A percentile compares a stretch with the other conserved stretches of the same genome.
Evolutionary conservation across 78 protist genomes (phyloP).

Genomic region (Speleostelium caveatum): DNA sequence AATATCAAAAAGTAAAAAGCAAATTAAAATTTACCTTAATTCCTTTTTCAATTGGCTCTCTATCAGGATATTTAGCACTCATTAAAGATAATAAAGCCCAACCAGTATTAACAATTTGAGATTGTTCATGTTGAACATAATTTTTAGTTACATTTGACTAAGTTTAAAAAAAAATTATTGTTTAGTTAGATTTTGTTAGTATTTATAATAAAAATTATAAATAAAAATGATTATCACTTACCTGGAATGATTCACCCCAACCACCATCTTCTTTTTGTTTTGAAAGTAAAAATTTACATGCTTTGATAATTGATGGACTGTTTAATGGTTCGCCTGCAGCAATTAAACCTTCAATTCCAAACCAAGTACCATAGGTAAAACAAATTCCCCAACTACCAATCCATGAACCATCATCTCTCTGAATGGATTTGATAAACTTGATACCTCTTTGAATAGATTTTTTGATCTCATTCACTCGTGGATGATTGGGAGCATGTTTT

Average conservation of each 20-base stretch:
- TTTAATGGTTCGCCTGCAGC: slow-evolving; percentile 76
- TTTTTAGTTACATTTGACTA: slow-evolving; percentile 83
- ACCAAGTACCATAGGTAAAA: slow-evolving; percentile 97
- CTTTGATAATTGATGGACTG: slow-evolving; percentile 43
- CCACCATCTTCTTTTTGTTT: slow-evolving; percentile 93
- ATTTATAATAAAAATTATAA: neutral
- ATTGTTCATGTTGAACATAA: slow-evolving; percentile 68
- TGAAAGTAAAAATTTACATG: slow-evolving; percentile 85
- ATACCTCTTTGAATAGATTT: slow-evolving; percentile 57
- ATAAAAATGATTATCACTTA: neutral
- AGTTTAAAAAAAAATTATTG: neutral
- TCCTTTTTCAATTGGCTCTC: slow-evolving; percentile 75
- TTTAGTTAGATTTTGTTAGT: too few relatives aligned
- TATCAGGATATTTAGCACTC: slow-evolving; percentile 84
- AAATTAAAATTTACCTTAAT: neutral
- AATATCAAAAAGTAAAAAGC: too few relatives aligned
- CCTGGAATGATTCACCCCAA: slow-evolving; percentile 92
- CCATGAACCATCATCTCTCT: slow-evolving; percentile 92
- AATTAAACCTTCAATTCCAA: slow-evolving; percentile 88
- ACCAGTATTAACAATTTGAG: slow-evolving; percentile 92
- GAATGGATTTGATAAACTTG: slow-evolving; percentile 73
- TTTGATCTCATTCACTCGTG: slow-evolving; percentile 66
- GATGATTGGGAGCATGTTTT: slow-evolving; percentile 84
- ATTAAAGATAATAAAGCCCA: slow-evolving; percentile 94
- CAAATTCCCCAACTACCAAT: slow-evolving; percentile 91